Conservation (phyloP, 345 rosid species). For the Populus alba region DNA sequence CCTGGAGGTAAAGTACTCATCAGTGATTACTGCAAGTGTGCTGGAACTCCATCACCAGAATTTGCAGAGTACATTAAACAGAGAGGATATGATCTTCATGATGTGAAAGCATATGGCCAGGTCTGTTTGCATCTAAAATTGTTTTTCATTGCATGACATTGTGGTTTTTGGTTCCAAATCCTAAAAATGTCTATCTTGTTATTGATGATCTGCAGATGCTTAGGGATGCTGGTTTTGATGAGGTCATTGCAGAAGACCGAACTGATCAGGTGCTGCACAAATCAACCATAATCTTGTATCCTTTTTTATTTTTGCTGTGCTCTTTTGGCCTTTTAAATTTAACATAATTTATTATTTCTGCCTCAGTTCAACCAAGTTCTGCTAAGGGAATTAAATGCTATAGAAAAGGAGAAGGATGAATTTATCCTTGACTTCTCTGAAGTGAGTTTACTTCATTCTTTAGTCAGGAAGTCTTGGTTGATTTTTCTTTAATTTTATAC, state of each 20-base stretch:
- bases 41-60: slow-evolving; percentile 66
- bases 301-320: neutral
- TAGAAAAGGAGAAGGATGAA: slow-evolving; percentile 71
- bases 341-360: slow-evolving; percentile 7
- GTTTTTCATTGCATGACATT: slow-evolving; percentile 2
- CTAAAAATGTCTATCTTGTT: neutral
- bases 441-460: slow-evolving; percentile 32
- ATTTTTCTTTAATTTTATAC: neutral
- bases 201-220: slow-evolving; percentile 56
- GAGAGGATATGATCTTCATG: slow-evolving; percentile 96
- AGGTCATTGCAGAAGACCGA: slow-evolving; percentile 74
- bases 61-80: slow-evolving; percentile 69
- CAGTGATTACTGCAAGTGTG: slow-evolving; percentile 77
- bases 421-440: slow-evolving; percentile 77
- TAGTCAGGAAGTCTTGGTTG: neutral
- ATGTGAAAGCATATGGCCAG: slow-evolving; percentile 75
- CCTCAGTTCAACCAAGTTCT: slow-evolving; percentile 72
- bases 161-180: neutral
- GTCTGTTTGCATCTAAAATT: slow-evolving; percentile 31
- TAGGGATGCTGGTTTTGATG: slow-evolving; percentile 72
- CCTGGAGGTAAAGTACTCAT: slow-evolving; percentile 93
- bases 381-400: slow-evolving; percentile 54
- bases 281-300: neutral
- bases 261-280: slow-evolving; percentile 61
- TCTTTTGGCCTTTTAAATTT: neutral